Base-by-base conservation (phyloP, 345 rosid species). In the Murraya koenigii region DNA sequence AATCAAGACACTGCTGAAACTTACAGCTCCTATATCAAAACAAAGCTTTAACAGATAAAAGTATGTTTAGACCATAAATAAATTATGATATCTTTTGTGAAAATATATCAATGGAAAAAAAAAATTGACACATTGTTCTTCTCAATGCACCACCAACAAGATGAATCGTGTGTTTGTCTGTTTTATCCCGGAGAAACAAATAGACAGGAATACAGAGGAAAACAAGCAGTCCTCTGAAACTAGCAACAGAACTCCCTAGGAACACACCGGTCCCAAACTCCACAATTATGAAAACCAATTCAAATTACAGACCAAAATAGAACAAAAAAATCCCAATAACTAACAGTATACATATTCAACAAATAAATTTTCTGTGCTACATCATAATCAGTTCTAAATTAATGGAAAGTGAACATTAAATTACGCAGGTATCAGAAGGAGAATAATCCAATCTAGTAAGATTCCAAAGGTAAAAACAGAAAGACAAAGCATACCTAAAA, bases 401-500 rank as follows among this genome's bases (percentile, higher is more conserved):
- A 52, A 66, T 23, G 38, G 69, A 55, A 66, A 36, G 11, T 20
- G 26, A 13, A 66, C 33, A 30, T 49, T 52, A 52, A 55, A 66
- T 26, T 9, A 17, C 49, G 25, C 7, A 44, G 66, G 11, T 44
- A 44, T 33, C 25, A 23, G 22, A 25, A 47, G 58, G n/a, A 67
- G 64, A 71, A 44, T 17, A 22, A 80, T 10, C 30, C 65, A 74
- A 41, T 49, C 36, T 28, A 54, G 60, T 63, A 39, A 38, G 30
- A n/a, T 14, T 20, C 8, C 4, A 30, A 66, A 39, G 20, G 7
- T 63, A 80, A 54, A 33, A 63, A 72, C 38, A 52, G 71, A 9
- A 26, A 23, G 25, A 76, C 60, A 55, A 71, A 58, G 47, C 83
- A 59, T 85, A 91, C 97, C 93, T 84, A 74, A 76, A 76, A 87